A percentile compares a stretch with the other conserved stretches of the same genome.
phyloP scores from a whole-genome alignment of 2,329 filamentous ascomycete species.

The Aspergillus jensenii region DNA sequence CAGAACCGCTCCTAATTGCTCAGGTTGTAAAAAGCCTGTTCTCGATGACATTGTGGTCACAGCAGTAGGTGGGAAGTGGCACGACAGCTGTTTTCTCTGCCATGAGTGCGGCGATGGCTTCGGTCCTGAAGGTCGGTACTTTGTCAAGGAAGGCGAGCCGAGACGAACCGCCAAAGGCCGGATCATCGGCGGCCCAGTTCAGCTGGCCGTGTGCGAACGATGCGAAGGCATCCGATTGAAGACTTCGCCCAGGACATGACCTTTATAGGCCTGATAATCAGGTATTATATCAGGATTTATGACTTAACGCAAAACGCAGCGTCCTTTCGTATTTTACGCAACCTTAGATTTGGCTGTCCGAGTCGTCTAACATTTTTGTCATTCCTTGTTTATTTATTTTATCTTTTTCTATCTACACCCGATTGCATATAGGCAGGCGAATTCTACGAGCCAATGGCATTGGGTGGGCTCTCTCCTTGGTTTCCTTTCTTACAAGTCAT shows the following conservation, averaged over 20 bases:
- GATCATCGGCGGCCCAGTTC: conserved; percentile 48
- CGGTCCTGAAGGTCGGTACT: conserved; percentile 61
- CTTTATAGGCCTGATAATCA: background rate
- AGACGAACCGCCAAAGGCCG: conserved; percentile 46
- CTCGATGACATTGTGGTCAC: conserved; percentile 87
- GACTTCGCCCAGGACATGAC: conserved; percentile 40
- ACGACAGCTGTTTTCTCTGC: conserved; percentile 87
- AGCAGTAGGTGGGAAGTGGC: conserved; percentile 90
- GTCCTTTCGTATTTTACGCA: too few relatives aligned
- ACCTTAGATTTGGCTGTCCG: background rate
- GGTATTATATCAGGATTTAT: background rate
- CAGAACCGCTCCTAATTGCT: conserved; percentile 85
- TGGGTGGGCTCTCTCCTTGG: background rate
- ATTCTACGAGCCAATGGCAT: background rate
- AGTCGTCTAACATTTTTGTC: background rate
- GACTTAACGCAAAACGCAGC: background rate
- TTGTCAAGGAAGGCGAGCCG: conserved; percentile 57
- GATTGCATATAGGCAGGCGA: background rate
- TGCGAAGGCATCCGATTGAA: conserved; percentile 65
- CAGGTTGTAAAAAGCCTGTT: conserved; percentile 78
- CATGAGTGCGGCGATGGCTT: conserved; percentile 62
- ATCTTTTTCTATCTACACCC: background rate
- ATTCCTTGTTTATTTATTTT: background rate
- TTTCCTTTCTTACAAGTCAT: background rate
- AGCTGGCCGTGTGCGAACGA: conserved; percentile 61